Evolutionary conservation across 176 grass and related monocot species (phyloP), one percentile per base, ranked within the genome.

Genomic region (Hyparrhenia diplandra): DNA sequence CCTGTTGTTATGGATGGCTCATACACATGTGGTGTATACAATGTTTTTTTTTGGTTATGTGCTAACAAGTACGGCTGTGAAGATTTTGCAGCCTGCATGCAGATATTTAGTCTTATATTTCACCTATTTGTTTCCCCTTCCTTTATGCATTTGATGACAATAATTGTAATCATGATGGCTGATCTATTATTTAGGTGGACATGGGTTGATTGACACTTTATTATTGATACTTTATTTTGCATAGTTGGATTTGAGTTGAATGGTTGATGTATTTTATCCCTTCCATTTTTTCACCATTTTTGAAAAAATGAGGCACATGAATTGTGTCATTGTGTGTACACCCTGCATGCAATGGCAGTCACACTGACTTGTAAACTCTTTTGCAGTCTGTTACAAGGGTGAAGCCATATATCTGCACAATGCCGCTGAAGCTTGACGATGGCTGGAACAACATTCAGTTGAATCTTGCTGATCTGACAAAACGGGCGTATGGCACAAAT

Each of bases 401-500:
- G 17, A 91, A 98, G 75, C 96, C 92, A 39, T 98, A 93, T 51
- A 93, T 98, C 28, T 98, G 96, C 80, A 98, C 92, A 63, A 98
- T 98, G 96, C 88, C 92, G 0, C 41, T 95, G 68, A 91, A 84
- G 79, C 84, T 98, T 49, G 92, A 95, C 0, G 88, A 98, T 8
- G 96, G 86, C 7, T 98, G 96, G 92, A 98, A 98, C 84, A 93
- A 95, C 81, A 87, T 98, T 68, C 92, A 93, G 78, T 74, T 93
- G 67, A 98, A 98, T 32, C 96, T 98, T 0, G 61, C 76, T 40
- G 92, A 98, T 71, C 76, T 98, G 65, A 98, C 92, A 14, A 93
- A 90, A 72, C 77, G 86, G 29, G 92, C 92, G 5, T 98, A 98
- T 18, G 96, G 96, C 78, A 95, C 88, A 61, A 98, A 98, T 64